These are phyloP conservation scores for Epichloe brachyelytri DNA, from an alignment of 2,329 filamentous ascomycete species.

Conservation along the genomic window DNA sequence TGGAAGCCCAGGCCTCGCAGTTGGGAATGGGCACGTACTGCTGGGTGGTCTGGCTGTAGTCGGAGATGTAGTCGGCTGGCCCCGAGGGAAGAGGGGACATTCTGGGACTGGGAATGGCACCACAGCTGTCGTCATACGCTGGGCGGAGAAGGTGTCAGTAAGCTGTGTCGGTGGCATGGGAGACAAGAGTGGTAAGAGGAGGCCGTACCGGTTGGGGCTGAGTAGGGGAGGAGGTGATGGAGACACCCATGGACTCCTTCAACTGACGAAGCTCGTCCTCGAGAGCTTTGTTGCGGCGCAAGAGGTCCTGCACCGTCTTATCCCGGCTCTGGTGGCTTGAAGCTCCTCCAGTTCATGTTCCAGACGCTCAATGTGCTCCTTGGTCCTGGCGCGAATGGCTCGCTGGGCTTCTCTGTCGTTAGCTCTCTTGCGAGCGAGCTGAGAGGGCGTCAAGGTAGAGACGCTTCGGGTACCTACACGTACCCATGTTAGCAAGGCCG, in stretches of 20 bases:
- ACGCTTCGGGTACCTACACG: conserved; percentile 59
- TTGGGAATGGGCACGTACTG: conserved; percentile 25
- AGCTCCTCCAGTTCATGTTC: conserved; percentile 66
- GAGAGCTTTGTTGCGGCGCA: conserved; percentile 38
- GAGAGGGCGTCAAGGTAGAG: conserved; percentile 74
- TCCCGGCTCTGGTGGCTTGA: conserved; percentile 33
- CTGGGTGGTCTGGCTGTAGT: conserved; percentile 23
- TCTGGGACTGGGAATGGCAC: conserved; percentile 29
- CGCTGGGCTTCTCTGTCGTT: conserved; percentile 88
- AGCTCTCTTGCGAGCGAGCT: conserved; percentile 78
- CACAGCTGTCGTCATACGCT: conserved; percentile 28
- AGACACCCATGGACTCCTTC: conserved; percentile 31
- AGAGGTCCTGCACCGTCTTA: conserved; percentile 37
- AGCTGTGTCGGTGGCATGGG: conserved; percentile 1
- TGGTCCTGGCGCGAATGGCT: conserved; percentile 75
- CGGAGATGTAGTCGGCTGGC: conserved; percentile 29
- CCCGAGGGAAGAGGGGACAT: conserved; percentile 30
- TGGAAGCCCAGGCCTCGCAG: conserved; percentile 33
- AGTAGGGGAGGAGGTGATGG: conserved; percentile 28
- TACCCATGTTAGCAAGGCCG: background rate
- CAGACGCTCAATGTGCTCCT: conserved; percentile 69
- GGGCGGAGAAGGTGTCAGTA: conserved; percentile 12
- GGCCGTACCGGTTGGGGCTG: conserved; percentile 24
- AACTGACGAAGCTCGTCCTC: conserved; percentile 38
- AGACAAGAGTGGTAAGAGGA: conserved; percentile 6